These are phyloP conservation scores for Fusarium sp. DNA, from an alignment of 2,329 filamentous ascomycete species.

Conservation along the genomic window DNA sequence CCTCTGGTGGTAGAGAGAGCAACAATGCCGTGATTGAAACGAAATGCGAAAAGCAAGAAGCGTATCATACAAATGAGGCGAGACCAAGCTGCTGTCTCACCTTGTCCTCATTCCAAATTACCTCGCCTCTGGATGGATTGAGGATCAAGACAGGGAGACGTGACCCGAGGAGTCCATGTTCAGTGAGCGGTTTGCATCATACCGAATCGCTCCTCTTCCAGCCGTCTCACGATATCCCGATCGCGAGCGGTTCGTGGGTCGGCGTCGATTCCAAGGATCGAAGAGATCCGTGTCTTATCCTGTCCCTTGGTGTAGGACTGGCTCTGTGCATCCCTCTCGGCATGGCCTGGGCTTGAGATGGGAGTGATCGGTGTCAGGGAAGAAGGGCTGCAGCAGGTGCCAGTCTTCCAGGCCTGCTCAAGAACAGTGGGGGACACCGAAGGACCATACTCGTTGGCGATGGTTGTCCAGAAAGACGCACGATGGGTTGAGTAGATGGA, in stretches of 20 bases:
- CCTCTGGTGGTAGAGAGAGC: not conserved
- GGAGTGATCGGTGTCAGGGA: conserved; percentile 62
- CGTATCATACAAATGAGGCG: conserved; percentile 30
- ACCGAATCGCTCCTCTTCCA: conserved; percentile 61
- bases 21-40: conserved; percentile 30
- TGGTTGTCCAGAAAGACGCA: conserved; percentile 75
- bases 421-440: conserved; percentile 69
- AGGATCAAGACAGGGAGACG: conserved; percentile 3
- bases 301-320: conserved; percentile 48
- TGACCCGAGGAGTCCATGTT: conserved; percentile 11
- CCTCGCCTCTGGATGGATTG: conserved; percentile 8
- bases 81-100: conserved; percentile 6
- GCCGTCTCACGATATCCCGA: conserved; percentile 64
- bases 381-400: conserved; percentile 52
- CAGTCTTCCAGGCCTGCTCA: conserved; percentile 75
- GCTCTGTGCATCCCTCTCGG: conserved; percentile 53
- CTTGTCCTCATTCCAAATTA: conserved; percentile 21
- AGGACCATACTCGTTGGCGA: conserved; percentile 76
- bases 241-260: conserved; percentile 66
- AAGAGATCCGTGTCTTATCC: conserved; percentile 70
- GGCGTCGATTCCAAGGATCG: conserved; percentile 68
- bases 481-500: conserved; percentile 76
- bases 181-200: conserved; percentile 45
- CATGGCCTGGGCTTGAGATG: conserved; percentile 59
- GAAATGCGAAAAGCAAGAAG: conserved; percentile 34